phyloP scores from a whole-genome alignment of 768 basidiomycete genomes.

The Boletellus ananiceps region DNA sequence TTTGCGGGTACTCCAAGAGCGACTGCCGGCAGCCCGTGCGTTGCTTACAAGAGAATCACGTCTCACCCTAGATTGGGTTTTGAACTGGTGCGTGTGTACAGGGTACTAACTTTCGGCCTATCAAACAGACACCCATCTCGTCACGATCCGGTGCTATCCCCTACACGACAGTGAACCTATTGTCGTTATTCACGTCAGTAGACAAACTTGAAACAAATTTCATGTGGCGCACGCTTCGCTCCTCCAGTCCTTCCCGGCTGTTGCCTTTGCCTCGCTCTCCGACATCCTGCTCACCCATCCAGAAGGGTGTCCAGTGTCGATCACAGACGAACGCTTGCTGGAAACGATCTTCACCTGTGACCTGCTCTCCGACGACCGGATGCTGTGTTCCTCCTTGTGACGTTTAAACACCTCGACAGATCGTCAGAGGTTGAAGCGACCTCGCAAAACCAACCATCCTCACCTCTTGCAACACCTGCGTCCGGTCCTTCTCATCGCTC shows the following conservation, averaged over 20 bases:
- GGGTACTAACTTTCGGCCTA: too few relatives aligned
- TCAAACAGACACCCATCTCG: neutral
- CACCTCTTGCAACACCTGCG: slow-evolving; percentile 59
- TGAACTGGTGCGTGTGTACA: too few relatives aligned
- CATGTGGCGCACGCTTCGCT: slow-evolving; percentile 41
- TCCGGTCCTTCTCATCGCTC: slow-evolving; percentile 36
- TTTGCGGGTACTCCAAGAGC: too few relatives aligned
- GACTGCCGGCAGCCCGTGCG: too few relatives aligned
- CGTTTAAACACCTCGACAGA: slow-evolving; percentile 50
- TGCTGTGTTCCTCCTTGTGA: slow-evolving; percentile 45
- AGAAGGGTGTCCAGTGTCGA: slow-evolving; percentile 60
- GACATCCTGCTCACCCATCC: slow-evolving; percentile 66
- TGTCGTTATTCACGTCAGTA: neutral
- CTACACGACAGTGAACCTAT: slow-evolving; percentile 16
- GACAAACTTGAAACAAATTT: neutral
- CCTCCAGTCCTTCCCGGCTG: slow-evolving; percentile 47
- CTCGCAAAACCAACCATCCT: slow-evolving; percentile 3
- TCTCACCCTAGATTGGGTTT: too few relatives aligned
- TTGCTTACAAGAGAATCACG: too few relatives aligned
- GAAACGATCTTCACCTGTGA: slow-evolving; percentile 80
- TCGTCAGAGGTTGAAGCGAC: neutral
- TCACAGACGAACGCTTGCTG: slow-evolving; percentile 64
- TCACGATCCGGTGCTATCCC: too few relatives aligned
- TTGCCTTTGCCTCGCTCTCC: slow-evolving; percentile 39
- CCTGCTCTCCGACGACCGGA: slow-evolving; percentile 38